Percentiles rank a stretch among this genome's conserved stretches.
phyloP scores from a whole-genome alignment of 495 filamentous ascomycete species.

The Daldinia loculata region DNA sequence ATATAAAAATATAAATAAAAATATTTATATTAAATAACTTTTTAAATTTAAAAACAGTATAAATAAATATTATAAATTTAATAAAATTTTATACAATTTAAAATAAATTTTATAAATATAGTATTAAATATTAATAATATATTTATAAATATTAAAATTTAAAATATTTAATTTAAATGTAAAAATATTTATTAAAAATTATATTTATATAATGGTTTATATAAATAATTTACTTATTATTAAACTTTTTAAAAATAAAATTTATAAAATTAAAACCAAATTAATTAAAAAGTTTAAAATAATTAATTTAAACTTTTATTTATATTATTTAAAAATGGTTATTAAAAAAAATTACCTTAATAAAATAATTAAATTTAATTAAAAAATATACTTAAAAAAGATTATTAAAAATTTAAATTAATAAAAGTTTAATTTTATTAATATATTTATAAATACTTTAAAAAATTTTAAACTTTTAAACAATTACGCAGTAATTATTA shows the following conservation, averaged over 20 bases:
- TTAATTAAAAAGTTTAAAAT: neutral
- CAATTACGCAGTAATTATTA: too few relatives aligned
- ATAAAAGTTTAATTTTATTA: neutral
- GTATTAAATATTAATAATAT: neutral
- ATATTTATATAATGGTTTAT: neutral
- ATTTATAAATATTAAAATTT: neutral
- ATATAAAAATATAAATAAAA: neutral
- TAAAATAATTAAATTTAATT: neutral
- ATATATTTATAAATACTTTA: too few relatives aligned
- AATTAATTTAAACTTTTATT: neutral
- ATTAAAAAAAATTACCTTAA: neutral
- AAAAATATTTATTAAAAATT: neutral
- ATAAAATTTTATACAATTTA: neutral
- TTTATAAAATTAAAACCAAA: neutral
- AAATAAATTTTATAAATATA: neutral
- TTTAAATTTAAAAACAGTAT: neutral
- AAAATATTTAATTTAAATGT: neutral
- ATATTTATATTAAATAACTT: neutral
- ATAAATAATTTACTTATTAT: neutral
- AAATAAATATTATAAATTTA: neutral
- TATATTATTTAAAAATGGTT: neutral
- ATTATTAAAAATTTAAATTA: neutral
- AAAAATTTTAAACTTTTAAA: too few relatives aligned
- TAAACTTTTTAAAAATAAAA: too few relatives aligned
- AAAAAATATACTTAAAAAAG: neutral